phyloP scores from a whole-genome alignment of 2,329 filamentous ascomycete genomes.

The Aspergillus ustus region DNA sequence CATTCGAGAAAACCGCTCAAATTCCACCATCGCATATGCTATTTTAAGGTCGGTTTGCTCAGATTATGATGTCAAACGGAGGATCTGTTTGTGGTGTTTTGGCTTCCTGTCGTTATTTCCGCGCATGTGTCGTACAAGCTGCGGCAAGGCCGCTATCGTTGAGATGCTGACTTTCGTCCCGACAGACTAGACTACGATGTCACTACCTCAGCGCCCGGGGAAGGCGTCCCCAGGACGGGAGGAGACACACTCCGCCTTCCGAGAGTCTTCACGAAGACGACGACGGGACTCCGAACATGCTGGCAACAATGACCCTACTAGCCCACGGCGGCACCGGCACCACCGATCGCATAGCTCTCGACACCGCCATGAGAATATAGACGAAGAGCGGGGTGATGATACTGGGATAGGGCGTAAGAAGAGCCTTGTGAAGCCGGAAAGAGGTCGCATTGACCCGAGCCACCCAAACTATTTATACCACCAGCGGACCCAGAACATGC shows the following conservation, averaged over 20 bases:
- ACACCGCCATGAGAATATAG: constrained; percentile 43
- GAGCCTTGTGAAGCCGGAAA: constrained; percentile 87
- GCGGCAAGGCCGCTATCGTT: background rate
- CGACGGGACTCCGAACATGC: constrained; percentile 74
- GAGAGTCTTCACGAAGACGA: constrained; percentile 70
- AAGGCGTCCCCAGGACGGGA: constrained; percentile 65
- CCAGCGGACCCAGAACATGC: constrained; percentile 92
- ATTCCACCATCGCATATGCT: constrained; percentile 12
- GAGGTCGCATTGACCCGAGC: constrained; percentile 79
- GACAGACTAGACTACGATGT: constrained; percentile 42
- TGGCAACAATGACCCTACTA: constrained; percentile 43
- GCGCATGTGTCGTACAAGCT: background rate
- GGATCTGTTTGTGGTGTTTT: background rate
- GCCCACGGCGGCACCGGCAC: constrained; percentile 46
- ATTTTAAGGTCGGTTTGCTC: constrained; percentile 13
- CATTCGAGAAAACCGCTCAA: constrained; percentile 1
- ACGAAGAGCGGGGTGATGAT: constrained; percentile 59
- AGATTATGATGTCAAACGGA: background rate
- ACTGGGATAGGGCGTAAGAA: constrained; percentile 71
- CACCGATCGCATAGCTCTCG: constrained; percentile 52
- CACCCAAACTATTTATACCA: constrained; percentile 97
- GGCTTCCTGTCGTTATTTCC: background rate
- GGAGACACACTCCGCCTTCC: constrained; percentile 64
- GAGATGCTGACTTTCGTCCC: constrained; percentile 1
- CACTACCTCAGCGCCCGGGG: constrained; percentile 65